Evolutionary conservation across 2,329 filamentous ascomycete species (phyloP).

Genomic region (Penicillium sumatraense): DNA sequence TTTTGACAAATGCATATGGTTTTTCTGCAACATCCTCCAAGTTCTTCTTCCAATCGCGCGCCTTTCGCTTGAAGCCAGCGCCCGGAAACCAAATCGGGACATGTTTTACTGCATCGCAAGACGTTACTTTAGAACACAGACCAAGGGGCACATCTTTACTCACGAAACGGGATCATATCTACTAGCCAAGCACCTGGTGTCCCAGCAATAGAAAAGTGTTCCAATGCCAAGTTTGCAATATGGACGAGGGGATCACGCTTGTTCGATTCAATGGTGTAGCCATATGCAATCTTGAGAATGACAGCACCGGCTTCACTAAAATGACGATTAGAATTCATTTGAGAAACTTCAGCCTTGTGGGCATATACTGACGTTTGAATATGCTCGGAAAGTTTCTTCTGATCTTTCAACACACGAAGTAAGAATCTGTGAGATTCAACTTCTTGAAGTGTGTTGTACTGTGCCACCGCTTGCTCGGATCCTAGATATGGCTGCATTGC

Average conservation of each 20-base stretch:
- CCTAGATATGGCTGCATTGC: constrained; percentile 53
- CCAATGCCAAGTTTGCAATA: constrained; percentile 45
- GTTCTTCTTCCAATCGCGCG: constrained; percentile 39
- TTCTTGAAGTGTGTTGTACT: constrained; percentile 51
- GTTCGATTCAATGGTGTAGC: constrained; percentile 50
- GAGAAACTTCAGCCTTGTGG: no score
- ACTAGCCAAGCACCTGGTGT: constrained; percentile 52
- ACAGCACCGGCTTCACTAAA: constrained; percentile 44
- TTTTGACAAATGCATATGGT: constrained; percentile 42
- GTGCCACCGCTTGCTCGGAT: constrained; percentile 34
- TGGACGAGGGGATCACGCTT: constrained; percentile 50
- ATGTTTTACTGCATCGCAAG: constrained; percentile 37
- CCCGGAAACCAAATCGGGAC: constrained; percentile 54
- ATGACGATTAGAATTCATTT: no score
- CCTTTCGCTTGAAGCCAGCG: constrained; percentile 51
- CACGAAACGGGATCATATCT: constrained; percentile 51
- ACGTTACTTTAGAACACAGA: not conserved
- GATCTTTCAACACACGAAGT: constrained; percentile 46
- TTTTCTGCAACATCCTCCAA: constrained; percentile 39
- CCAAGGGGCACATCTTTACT: constrained; percentile 17
- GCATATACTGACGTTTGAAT: constrained; percentile 50
- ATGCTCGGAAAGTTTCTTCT: constrained; percentile 45
- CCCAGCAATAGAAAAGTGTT: constrained; percentile 45
- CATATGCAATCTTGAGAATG: constrained; percentile 53
- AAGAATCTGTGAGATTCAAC: constrained; percentile 51